Evolutionary conservation across 2,329 filamentous ascomycete species (phyloP).

Genomic region (Neurospora crassa): DNA sequence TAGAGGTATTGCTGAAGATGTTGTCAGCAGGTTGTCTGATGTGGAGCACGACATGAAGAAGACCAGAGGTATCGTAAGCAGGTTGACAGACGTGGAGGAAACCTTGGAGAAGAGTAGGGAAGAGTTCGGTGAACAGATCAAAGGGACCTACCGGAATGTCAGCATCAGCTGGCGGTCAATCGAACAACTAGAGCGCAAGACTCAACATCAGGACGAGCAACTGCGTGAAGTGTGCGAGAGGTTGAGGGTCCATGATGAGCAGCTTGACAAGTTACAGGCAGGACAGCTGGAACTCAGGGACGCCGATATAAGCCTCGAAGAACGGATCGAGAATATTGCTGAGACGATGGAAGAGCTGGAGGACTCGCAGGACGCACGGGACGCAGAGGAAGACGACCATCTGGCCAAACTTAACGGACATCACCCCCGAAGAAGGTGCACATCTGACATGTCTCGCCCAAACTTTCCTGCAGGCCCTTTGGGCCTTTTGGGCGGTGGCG

Average conservation of each 20-base stretch:
- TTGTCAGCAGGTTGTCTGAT: slow-evolving; percentile 19
- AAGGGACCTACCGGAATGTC: slow-evolving; percentile 45
- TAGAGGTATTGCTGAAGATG: slow-evolving; percentile 26
- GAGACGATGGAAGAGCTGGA: slow-evolving; percentile 21
- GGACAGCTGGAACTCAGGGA: slow-evolving; percentile 40
- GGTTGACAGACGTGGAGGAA: slow-evolving; percentile 44
- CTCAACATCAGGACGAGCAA: slow-evolving; percentile 27
- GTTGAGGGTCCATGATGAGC: slow-evolving; percentile 29
- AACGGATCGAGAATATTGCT: slow-evolving; percentile 38
- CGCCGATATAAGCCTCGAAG: slow-evolving; percentile 42
- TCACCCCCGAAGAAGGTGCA: slow-evolving; percentile 15
- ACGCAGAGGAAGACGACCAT: background rate
- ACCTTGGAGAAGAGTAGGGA: slow-evolving; percentile 41
- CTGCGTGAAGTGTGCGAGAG: slow-evolving; percentile 31
- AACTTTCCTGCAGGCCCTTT: slow-evolving; percentile 15
- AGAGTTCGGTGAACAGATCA: slow-evolving; percentile 43
- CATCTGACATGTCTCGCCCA: slow-evolving; percentile 18
- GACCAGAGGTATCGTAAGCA: slow-evolving; percentile 24
- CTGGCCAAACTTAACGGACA: slow-evolving; percentile 8
- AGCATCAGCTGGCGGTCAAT: slow-evolving; percentile 44
- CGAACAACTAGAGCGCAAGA: slow-evolving; percentile 32
- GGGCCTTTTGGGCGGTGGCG: slow-evolving; percentile 19
- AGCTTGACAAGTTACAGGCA: slow-evolving; percentile 35
- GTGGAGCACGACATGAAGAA: background rate
- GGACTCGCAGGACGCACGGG: slow-evolving; percentile 9